Base-by-base conservation (phyloP, 139 green algal genomes). In the Chlorella sp. region DNA sequence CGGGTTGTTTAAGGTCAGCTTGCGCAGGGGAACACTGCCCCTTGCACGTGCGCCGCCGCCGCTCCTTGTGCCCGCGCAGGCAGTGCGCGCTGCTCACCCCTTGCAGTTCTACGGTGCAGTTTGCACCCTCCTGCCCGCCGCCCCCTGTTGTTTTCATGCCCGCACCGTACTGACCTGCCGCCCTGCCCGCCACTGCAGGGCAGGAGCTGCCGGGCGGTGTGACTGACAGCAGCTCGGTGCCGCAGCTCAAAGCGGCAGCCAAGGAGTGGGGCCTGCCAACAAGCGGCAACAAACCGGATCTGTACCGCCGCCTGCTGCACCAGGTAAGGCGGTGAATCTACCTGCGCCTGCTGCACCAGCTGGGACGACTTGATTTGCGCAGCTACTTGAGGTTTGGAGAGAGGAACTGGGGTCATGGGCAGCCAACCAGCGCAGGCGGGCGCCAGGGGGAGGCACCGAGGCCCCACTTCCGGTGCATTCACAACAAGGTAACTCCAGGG, bases 241-340 rank as follows among this genome's bases (percentile, higher is more conserved):
- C 37, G 36, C n/a, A 78, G 36, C 83, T 87, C 36, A 87, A 87
- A 64, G 83, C 37, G 28, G 83, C 83, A 3, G 28, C 14, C 61
- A 87, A 78, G 83, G 64, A 39, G 24, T 87, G 83, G 61, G 83
- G 83, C 24, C 83, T 87, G 83, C 36, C 83, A 18, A 16, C 39
- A 1, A 14, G 34, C 34, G 83, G 83, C 83, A 87, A 15, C 64
- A 87, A 87, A 64, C 19, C 2, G 19, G 64, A 79, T 28, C 61
- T 87, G 21, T 87, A 39, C 37, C 34, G 39, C 24, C 83, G 83
- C 4, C 83, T 87, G 64, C 64, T 66, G 37, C 39, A 87, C 28
- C 24, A 87, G 83, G 83, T 34, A 21, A 24, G 83, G 3, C 19
- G 7, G 37, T 30, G 14, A 4, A 28, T 15, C 30, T 7, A 76